phyloP scores from a whole-genome alignment of 164 flowering plant species.

The Liriodendron chinense region DNA sequence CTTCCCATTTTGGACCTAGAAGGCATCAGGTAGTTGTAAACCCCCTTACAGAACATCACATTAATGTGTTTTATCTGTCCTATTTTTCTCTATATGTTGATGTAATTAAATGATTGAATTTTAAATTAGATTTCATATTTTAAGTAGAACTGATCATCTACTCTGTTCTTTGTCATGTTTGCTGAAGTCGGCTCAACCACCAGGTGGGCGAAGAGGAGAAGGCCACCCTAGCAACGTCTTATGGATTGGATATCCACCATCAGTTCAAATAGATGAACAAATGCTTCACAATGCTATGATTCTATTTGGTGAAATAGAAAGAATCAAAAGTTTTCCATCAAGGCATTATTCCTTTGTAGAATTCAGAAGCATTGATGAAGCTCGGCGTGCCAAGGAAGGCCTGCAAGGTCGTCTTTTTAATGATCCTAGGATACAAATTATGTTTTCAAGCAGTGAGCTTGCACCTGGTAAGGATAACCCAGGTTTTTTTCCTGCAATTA shows the following conservation, averaged over 20 bases:
- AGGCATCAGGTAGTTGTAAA: slow-evolving; percentile 39
- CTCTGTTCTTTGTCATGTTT: slow-evolving; percentile 1
- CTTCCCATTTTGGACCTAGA: slow-evolving; percentile 34
- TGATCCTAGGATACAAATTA: slow-evolving; percentile 86
- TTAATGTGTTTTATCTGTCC: neutral
- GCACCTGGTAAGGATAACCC: slow-evolving; percentile 59
- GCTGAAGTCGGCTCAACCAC: slow-evolving; percentile 42
- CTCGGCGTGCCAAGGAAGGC: slow-evolving; percentile 91
- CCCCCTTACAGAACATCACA: neutral
- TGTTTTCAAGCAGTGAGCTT: slow-evolving; percentile 68
- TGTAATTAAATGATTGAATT: neutral
- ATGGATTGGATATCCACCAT: slow-evolving; percentile 88
- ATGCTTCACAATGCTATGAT: slow-evolving; percentile 99
- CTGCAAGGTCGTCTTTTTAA: slow-evolving; percentile 85
- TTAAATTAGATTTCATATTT: neutral
- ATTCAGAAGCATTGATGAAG: slow-evolving; percentile 93
- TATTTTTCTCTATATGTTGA: neutral
- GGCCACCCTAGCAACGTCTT: slow-evolving; percentile 74
- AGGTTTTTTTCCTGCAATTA: slow-evolving; percentile 40
- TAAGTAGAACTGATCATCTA: neutral
- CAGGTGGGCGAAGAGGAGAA: slow-evolving; percentile 48
- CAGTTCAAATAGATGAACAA: slow-evolving; percentile 81
- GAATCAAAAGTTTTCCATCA: slow-evolving; percentile 71
- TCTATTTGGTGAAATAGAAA: slow-evolving; percentile 92
- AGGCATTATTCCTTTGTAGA: slow-evolving; percentile 83